Evolutionary conservation across 176 grass and related monocot genomes (phyloP), one percentile per base, ranked within the genome.

Genomic region (Thalia dealbata): DNA sequence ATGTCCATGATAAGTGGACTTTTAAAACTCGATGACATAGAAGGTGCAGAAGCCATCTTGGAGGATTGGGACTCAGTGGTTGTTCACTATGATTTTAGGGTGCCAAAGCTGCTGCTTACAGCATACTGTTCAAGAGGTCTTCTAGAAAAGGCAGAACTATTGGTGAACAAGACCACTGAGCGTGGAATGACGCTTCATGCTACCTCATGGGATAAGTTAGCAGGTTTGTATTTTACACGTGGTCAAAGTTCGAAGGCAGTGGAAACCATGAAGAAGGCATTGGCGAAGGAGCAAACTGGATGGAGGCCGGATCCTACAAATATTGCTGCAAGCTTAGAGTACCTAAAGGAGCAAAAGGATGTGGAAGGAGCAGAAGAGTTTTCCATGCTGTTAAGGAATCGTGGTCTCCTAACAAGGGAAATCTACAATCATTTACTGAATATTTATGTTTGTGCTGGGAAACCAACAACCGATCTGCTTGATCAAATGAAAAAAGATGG

Each of bases 291-390:
- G 0, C 54, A 5, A 77, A 6, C 12, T 74, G 51, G 14, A 67
- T 91, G 84, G 82, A 79, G 75, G 75, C 88, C 81, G 52, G 70
- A 82, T 35, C 76, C 64, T 71, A 16, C 12, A 13, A 83, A 83
- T 81, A 75, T 79, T 55, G 38, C 81, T 41, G 46, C 74, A 73
- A 76, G 82, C 71, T 73, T 91, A 27, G 55, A 78, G 15, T 61
- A 88, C 74, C 85, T 83, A 38, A 60, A 50, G 75, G 72, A 83
- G 1, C 80, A 83, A 55, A 83, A 86, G 61, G 84, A 92, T 86
- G 86, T 86, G 50, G 77, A 76, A 76, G 80, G 70, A 64, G 86
- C 89, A 0, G 89, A 91, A 80, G 71, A 88, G 61, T 76, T 91
- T 63, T 74, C 38, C 10, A 76, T 25, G 67, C 42, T 81, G 66